Conservation (phyloP, 352 stramenopile species). For the Globisporangium emineosum region DNA sequence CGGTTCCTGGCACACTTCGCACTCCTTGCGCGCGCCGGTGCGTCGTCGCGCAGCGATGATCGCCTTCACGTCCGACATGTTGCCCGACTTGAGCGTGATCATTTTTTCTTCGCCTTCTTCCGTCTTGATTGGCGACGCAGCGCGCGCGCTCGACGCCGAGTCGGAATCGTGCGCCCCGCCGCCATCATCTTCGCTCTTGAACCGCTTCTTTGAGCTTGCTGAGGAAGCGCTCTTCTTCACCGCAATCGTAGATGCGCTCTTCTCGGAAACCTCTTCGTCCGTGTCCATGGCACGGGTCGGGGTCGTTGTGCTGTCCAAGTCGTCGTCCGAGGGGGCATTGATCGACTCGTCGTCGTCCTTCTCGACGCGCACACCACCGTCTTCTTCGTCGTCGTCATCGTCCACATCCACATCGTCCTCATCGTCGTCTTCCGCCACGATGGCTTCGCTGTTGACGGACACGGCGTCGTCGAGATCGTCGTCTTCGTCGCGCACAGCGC, state of each 20-base stretch:
- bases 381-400: slow-evolving; percentile 40
- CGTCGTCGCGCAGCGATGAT: slow-evolving; percentile 69
- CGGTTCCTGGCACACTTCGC: slow-evolving; percentile 67
- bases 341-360: slow-evolving; percentile 78
- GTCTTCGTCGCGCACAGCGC: slow-evolving; percentile 20
- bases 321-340: slow-evolving; percentile 70
- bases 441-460: not conserved
- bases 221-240: not conserved
- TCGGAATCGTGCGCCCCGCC: slow-evolving; percentile 26
- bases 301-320: slow-evolving; percentile 65
- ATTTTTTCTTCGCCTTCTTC: slow-evolving; percentile 10
- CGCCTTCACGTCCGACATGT: slow-evolving; percentile 54
- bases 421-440: slow-evolving; percentile 25
- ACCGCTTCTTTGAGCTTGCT: not conserved
- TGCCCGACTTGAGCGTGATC: slow-evolving; percentile 41
- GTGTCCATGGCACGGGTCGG: slow-evolving; percentile 37
- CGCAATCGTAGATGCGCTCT: not conserved
- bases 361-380: slow-evolving; percentile 59
- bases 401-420: slow-evolving; percentile 62
- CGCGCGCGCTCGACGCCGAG: slow-evolving; percentile 23
- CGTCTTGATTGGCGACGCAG: slow-evolving; percentile 22
- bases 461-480: slow-evolving; percentile 23
- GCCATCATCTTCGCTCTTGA: not conserved
- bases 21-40: slow-evolving; percentile 68
- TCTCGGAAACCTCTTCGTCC: slow-evolving; percentile 33